A percentile compares a stretch with the other conserved stretches of the same genome.
Evolutionary conservation across 2,329 filamentous ascomycete genomes (phyloP).

Genomic region (Botrytis deweyae): DNA sequence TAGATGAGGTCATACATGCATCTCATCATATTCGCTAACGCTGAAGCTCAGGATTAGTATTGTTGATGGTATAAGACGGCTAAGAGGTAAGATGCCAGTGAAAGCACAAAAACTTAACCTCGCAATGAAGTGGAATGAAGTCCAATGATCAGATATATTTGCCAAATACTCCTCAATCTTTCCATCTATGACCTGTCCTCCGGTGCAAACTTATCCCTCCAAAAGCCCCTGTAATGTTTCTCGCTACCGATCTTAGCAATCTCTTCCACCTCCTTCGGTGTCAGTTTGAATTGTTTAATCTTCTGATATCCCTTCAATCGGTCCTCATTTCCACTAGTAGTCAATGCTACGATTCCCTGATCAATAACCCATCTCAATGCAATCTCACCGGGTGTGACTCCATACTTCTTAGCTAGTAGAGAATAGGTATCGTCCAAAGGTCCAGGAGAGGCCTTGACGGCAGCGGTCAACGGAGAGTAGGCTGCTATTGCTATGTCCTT

Average conservation of each 20-base stretch:
- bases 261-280: constrained; percentile 55
- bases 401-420: constrained; percentile 56
- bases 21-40: neutral
- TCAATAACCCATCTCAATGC: constrained; percentile 61
- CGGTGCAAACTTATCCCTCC: constrained; percentile 51
- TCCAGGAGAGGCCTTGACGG: constrained; percentile 50
- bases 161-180: neutral
- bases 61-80: neutral
- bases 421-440: constrained; percentile 54
- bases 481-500: constrained; percentile 57
- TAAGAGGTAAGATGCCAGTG: too few species aligned
- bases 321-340: constrained; percentile 58
- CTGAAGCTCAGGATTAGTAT: neutral
- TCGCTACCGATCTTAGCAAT: constrained; percentile 55
- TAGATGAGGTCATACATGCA: neutral
- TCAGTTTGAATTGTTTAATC: constrained; percentile 57
- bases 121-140: too few species aligned
- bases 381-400: constrained; percentile 54
- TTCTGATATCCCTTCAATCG: constrained; percentile 56
- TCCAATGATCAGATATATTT: neutral
- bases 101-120: neutral
- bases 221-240: constrained; percentile 63
- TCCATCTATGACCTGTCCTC: constrained; percentile 50
- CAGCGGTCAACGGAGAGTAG: constrained; percentile 56
- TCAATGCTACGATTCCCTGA: constrained; percentile 57